phyloP scores from a whole-genome alignment of 768 basidiomycete species.

The Lactarius akahatsu region DNA sequence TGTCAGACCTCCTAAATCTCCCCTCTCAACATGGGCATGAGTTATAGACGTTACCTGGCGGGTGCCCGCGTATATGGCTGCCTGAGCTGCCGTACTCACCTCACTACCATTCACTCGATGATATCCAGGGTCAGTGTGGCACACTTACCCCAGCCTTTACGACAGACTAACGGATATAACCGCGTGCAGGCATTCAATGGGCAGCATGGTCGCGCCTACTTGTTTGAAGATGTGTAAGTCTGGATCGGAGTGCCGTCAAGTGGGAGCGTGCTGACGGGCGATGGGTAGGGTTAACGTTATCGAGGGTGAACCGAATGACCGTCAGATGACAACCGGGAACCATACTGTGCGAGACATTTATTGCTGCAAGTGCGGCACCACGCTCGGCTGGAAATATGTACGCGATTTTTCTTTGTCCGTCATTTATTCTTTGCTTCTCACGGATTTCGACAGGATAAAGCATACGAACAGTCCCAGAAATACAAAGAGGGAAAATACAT shows the following conservation, averaged over 20 bases:
- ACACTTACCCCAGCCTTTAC: background rate
- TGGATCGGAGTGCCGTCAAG: constrained; percentile 23
- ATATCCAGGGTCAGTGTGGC: constrained; percentile 69
- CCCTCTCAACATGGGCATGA: constrained; percentile 71
- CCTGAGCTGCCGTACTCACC: constrained; percentile 81
- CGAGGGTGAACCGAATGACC: constrained; percentile 86
- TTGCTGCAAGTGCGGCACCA: constrained; percentile 84
- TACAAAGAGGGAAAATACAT: constrained; percentile 99
- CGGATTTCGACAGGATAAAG: constrained; percentile 65
- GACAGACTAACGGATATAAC: constrained; percentile 28
- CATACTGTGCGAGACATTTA: constrained; percentile 96
- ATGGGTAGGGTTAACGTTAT: constrained; percentile 79
- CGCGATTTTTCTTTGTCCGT: constrained; percentile 35
- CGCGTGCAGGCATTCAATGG: constrained; percentile 85
- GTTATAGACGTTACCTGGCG: constrained; percentile 81
- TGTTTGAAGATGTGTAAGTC: constrained; percentile 91
- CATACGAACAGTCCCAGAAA: constrained; percentile 86
- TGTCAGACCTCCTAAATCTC: constrained; percentile 19
- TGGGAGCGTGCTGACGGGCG: constrained; percentile 22
- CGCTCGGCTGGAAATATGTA: constrained; percentile 98
- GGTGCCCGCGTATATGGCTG: constrained; percentile 89
- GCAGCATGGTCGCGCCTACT: constrained; percentile 92
- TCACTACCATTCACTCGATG: constrained; percentile 90
- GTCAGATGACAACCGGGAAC: constrained; percentile 95
- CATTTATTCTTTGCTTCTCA: constrained; percentile 13